Percentiles rank a stretch among this genome's conserved stretches.
These are phyloP conservation scores for Neophaeococcomyces aloes DNA, from an alignment of 2,329 filamentous ascomycete genomes.

Conservation along the genomic window DNA sequence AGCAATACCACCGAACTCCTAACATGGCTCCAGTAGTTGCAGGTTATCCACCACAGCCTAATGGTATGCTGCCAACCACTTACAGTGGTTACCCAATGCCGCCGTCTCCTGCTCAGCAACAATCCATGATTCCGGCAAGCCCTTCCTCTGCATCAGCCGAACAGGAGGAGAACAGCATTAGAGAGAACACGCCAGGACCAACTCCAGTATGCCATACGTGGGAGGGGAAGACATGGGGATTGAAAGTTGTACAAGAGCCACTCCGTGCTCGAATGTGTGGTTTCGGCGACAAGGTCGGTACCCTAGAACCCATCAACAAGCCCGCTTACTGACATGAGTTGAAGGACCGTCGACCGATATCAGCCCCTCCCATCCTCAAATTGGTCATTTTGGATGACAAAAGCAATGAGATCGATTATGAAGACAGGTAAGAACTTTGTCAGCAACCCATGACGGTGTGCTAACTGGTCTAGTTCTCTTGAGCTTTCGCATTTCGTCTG, in stretches of 20 bases:
- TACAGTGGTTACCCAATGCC: background rate
- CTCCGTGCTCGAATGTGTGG: slow-evolving; percentile 94
- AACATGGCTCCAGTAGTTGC: too few species aligned
- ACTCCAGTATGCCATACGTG: slow-evolving; percentile 31
- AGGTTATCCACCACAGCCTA: too few species aligned
- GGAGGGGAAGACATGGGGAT: slow-evolving; percentile 43
- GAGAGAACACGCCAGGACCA: slow-evolving; percentile 21
- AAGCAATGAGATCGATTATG: slow-evolving; percentile 67
- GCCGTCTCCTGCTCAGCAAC: background rate
- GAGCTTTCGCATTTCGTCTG: slow-evolving; percentile 55
- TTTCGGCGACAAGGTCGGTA: slow-evolving; percentile 84
- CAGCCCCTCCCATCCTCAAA: slow-evolving; percentile 82
- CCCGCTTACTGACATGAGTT: slow-evolving; percentile 10
- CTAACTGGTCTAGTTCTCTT: slow-evolving; percentile 45
- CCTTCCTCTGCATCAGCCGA: background rate
- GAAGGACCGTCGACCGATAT: slow-evolving; percentile 88
- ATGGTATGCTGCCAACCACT: too few species aligned
- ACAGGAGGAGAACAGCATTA: background rate
- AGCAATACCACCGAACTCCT: too few species aligned
- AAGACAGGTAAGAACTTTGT: slow-evolving; percentile 47
- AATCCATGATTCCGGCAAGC: background rate
- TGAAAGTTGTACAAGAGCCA: slow-evolving; percentile 82
- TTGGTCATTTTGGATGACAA: slow-evolving; percentile 70
- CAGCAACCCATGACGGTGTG: slow-evolving; percentile 9
- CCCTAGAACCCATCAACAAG: slow-evolving; percentile 1